phyloP scores from a whole-genome alignment of 805 yeast genomes.

The Vanderwaltozyma tropicalis region DNA sequence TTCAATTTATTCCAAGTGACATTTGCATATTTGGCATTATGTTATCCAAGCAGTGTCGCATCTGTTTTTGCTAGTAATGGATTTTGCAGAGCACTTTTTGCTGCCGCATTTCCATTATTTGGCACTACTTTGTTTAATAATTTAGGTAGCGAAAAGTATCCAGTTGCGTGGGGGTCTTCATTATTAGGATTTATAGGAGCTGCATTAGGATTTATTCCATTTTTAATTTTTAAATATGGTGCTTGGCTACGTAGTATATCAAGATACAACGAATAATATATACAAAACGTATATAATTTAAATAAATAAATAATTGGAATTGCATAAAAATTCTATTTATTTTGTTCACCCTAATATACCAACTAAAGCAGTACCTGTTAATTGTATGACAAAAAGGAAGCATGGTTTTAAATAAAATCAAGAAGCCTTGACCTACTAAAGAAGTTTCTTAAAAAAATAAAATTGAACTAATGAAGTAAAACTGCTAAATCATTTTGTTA shows the following conservation, averaged over 20 bases:
- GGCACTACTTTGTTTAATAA: conserved; percentile 49
- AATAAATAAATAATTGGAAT: no score
- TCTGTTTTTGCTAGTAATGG: conserved; percentile 52
- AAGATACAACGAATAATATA: no score
- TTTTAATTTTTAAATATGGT: conserved; percentile 35
- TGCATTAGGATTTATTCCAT: conserved; percentile 39
- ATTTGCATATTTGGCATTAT: conserved; percentile 39
- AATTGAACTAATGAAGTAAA: no score
- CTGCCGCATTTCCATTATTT: conserved; percentile 55
- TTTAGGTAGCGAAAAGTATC: conserved; percentile 38
- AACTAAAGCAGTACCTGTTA: no score
- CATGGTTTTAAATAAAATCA: no score
- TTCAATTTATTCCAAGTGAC: conserved; percentile 43
- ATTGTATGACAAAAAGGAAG: no score
- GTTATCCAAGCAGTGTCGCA: conserved; percentile 42
- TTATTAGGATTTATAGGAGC: conserved; percentile 37
- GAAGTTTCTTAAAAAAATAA: no score
- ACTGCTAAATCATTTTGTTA: no score
- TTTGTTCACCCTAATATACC: no score
- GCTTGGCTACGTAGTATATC: conserved; percentile 37
- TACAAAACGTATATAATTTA: no score
- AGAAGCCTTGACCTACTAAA: no score
- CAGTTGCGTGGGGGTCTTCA: conserved; percentile 51
- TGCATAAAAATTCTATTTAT: no score
- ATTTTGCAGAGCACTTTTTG: conserved; percentile 40